Evolutionary conservation across 1,284 basidiomycete species (phyloP), one percentile per base, ranked within the genome.

Genomic region (Microbotryomycetes sp.): DNA sequence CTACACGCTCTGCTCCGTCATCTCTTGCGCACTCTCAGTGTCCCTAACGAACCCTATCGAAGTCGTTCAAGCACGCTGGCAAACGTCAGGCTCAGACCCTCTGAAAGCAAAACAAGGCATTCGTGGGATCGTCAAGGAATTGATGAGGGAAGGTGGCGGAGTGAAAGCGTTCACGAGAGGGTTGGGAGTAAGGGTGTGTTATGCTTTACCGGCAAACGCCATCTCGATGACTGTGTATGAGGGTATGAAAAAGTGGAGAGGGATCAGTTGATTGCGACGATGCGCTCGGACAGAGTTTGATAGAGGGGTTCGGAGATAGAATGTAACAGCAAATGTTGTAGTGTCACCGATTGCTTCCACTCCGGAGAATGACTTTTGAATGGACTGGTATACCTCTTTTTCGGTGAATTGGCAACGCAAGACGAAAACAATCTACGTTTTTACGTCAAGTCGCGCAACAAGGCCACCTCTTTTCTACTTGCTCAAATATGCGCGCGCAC

Each of bases 1-100:
- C 27, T 71, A 67, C 57, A 70, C 70, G 3, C 56, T 65, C 24
- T 70, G 68, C 57, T 68, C 66, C 31, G 65, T 67, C 55, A 41
- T 55, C 5, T 62, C 68, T 1, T 68, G 66, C 49, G 54, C 60
- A 15, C 31, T 68, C 16, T 61, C 65, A 1, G 64, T 64, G 4
- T 50, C 56, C 23, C 45, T 57, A n/a, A 70, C 70, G 7, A 70
- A 68, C 21, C 63, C 63, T 15, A 66, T 71, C 47, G 70, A 71
- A 49, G 54, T 70, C 16, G 64, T 71, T 5, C 68, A 71, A 50
- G 62, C 66, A 35, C 46, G 65, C 18, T 71, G 70, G 70, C 70
- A 71, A 60, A 71, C 70, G 2, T 15, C 64, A 61, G 2, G 69
- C 61, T 4, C 57, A 59, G 9, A 57, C 57, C 5, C 57, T 56